phyloP scores from a whole-genome alignment of 768 basidiomycete genomes.

The Trametes cingulata region DNA sequence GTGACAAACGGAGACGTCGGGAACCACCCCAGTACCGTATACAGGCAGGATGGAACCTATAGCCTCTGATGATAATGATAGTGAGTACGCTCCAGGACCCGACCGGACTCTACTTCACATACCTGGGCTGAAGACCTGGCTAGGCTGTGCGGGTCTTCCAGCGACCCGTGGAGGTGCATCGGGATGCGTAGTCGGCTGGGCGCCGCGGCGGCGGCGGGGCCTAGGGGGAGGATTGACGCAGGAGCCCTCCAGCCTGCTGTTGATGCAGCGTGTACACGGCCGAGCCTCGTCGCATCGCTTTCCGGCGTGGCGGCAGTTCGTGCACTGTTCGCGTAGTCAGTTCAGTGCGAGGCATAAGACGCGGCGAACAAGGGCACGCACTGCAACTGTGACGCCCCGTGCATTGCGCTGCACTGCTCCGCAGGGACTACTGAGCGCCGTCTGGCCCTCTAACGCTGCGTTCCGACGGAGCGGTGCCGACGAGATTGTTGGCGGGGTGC shows the following conservation, averaged over 20 bases:
- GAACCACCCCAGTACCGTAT: no score
- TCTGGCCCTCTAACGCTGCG: neutral
- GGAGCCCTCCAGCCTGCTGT: neutral
- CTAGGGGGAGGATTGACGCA: slow-evolving; percentile 2
- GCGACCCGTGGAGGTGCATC: no score
- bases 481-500: no score
- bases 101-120: no score
- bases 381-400: slow-evolving; percentile 13
- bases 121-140: no score
- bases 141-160: no score
- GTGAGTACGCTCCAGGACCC: no score
- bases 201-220: neutral
- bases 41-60: no score
- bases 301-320: slow-evolving; percentile 4
- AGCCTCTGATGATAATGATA: no score
- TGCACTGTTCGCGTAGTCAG: neutral
- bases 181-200: neutral
- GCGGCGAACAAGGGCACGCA: neutral
- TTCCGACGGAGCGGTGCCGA: no score
- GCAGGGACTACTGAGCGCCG: neutral
- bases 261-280: slow-evolving; percentile 11
- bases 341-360: no score
- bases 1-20: no score
- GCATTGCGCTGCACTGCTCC: neutral
- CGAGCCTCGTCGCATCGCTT: slow-evolving; percentile 17